Conservation (phyloP, 2,329 filamentous ascomycete species). For the Diplodia sapinea region DNA sequence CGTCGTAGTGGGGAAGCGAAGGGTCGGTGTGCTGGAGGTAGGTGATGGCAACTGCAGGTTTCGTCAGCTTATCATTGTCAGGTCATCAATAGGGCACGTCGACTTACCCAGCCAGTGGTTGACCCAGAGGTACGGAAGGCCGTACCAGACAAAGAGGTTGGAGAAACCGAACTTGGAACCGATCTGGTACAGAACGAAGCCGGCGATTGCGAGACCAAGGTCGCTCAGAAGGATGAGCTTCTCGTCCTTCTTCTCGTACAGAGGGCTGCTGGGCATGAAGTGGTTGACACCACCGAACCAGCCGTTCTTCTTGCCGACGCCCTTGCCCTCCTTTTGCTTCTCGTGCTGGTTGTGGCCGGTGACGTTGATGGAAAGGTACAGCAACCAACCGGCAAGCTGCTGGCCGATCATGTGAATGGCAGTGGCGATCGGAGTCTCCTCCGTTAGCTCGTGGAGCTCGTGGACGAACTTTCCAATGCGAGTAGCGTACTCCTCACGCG, state of each 20-base stretch:
- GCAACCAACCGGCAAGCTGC: constrained; percentile 90
- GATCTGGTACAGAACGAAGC: constrained; percentile 68
- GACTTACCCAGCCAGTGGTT: constrained; percentile 96
- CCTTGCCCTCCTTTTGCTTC: constrained; percentile 88
- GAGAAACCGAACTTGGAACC: constrained; percentile 79
- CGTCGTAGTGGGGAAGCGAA: constrained; percentile 87
- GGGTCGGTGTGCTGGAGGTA: constrained; percentile 98
- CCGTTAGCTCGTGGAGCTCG: constrained; percentile 85
- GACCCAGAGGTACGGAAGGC: constrained; percentile 93
- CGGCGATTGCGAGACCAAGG: constrained; percentile 70
- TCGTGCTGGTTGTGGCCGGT: constrained; percentile 97
- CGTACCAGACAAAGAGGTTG: constrained; percentile 95
- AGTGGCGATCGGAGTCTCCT: constrained; percentile 91
- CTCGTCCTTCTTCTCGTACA: constrained; percentile 91
- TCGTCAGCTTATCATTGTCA: constrained; percentile 38
- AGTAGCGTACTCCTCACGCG: constrained; percentile 78
- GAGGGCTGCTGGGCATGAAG: constrained; percentile 84
- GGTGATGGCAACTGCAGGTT: constrained; percentile 82
- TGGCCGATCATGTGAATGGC: constrained; percentile 75
- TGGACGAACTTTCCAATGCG: constrained; percentile 76
- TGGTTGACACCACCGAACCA: constrained; percentile 85
- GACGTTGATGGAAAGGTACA: constrained; percentile 89
- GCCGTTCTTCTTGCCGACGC: constrained; percentile 90
- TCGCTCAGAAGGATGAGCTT: constrained; percentile 87
- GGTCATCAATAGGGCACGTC: not conserved